Percentiles rank a stretch among this genome's conserved stretches.
Evolutionary conservation across 139 green algal species (phyloP).

Genomic region (Medakamo hakoo): DNA sequence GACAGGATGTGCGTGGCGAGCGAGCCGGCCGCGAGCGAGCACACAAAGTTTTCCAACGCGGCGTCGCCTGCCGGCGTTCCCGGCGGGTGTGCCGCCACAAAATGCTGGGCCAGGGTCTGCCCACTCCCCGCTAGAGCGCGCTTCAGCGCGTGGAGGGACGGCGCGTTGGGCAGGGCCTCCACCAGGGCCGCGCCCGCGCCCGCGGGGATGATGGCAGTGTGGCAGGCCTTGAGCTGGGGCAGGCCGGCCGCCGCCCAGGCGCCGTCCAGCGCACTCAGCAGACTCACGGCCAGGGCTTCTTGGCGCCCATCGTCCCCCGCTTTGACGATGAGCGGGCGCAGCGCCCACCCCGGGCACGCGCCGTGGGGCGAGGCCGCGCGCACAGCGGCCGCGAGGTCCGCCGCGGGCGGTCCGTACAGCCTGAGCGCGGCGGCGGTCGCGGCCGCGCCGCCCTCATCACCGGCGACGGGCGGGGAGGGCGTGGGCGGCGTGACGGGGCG

Average conservation of each 20-base stretch:
- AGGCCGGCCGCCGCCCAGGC: conserved; percentile 76
- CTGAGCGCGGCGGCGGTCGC: neutral
- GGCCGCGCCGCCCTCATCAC: neutral
- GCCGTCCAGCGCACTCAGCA: conserved; percentile 63
- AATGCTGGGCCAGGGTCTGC: conserved; percentile 59
- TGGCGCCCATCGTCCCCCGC: conserved; percentile 92
- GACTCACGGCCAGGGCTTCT: conserved; percentile 89
- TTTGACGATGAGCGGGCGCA: conserved; percentile 95
- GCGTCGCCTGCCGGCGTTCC: conserved; percentile 35
- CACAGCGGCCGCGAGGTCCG: conserved; percentile 30
- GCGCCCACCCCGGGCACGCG: conserved; percentile 55
- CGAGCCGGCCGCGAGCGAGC: conserved; percentile 76
- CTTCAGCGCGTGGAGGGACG: conserved; percentile 90
- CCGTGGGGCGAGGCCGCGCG: conserved; percentile 57
- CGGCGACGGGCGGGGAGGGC: neutral
- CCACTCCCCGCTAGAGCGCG: conserved; percentile 12
- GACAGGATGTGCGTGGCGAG: conserved; percentile 71
- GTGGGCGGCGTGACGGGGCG: neutral
- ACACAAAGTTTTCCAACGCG: conserved; percentile 79
- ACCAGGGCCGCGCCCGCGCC: conserved; percentile 84
- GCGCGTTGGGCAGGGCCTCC: conserved; percentile 82
- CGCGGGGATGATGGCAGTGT: conserved; percentile 88
- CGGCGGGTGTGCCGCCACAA: conserved; percentile 28
- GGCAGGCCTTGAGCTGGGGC: conserved; percentile 70
- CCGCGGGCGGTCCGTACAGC: conserved; percentile 59